Conservation (phyloP, 371 early-diverging fungal species). For the Funneliformis caledonium region DNA sequence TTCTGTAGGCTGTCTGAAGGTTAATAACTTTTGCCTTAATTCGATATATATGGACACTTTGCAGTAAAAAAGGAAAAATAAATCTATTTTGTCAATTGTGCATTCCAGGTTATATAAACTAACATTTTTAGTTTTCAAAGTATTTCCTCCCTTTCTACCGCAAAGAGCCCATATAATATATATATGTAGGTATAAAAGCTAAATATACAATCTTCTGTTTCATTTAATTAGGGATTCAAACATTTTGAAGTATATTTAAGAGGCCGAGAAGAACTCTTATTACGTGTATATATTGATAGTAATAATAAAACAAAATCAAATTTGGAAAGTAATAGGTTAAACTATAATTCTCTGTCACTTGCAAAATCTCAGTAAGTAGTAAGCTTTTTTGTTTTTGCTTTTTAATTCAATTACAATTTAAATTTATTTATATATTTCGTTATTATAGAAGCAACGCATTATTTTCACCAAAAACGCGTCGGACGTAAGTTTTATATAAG, state of each 20-base stretch:
- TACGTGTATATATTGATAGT: constrained; percentile 57
- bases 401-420: constrained; percentile 1
- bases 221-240: constrained; percentile 64
- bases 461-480: constrained; percentile 47
- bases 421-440: background rate
- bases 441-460: constrained; percentile 47
- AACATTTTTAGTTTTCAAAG: no score
- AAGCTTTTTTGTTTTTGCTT: background rate
- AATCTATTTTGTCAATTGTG: background rate
- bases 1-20: constrained; percentile 60
- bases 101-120: background rate
- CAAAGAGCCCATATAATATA: no score
- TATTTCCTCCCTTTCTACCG: no score
- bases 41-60: background rate
- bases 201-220: no score
- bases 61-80: no score
- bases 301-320: background rate
- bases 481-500: constrained; percentile 44
- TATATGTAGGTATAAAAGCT: no score
- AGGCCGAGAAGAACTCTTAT: constrained; percentile 75
- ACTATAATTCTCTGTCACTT: constrained; percentile 38
- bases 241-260: constrained; percentile 75
- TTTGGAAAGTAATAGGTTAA: constrained; percentile 1
- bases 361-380: constrained; percentile 42
- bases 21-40: constrained; percentile 33